Evolutionary conservation across 2,329 filamentous ascomycete genomes (phyloP), one percentile per base, ranked within the genome.

Genomic region (Pezizomycotina sp.): DNA sequence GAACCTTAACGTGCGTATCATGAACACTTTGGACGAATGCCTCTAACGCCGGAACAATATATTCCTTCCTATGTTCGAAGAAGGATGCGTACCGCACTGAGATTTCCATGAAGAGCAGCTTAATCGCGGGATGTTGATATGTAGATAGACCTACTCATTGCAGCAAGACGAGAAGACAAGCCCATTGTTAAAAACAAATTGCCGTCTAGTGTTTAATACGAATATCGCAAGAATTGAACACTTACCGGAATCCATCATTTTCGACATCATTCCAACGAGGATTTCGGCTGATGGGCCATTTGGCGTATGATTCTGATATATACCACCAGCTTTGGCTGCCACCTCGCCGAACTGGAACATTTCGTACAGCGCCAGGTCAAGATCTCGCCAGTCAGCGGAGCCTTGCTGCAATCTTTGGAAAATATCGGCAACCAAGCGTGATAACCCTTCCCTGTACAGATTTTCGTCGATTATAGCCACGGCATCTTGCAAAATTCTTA

Each of bases 91-190:
- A 98, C 32, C 89, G 76, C 36, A 92, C 84, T 56, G 84, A 92
- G 22, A 92, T 92, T 57, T 98, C 89, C 84, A 98, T 93, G 54
- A 92, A 98, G 59, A 93, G 83, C 14, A 98, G 65, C 46, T 93
- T 72, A 33, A 93, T 84, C 10, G 84, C 82, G 1, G 89, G 86
- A 55, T 95, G 89, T 10, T 76, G 73, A 57, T 86, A 91, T 27
- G 68, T 77, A 41, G 81, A 76, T 48, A 93, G 77, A 48, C 80
- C 82, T 84, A 48, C n/a, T n/a, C n/a, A n/a, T n/a, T n/a, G n/a
- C n/a, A n/a, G n/a, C n/a, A n/a, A n/a, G n/a, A n/a, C n/a, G n/a
- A n/a, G n/a, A 36, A 14, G 36, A 38, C n/a, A n/a, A n/a, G n/a
- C n/a, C n/a, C n/a, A n/a, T n/a, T n/a, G n/a, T n/a, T n/a, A n/a